Evolutionary conservation across 2,329 filamentous ascomycete species (phyloP).

Genomic region (Periconia digitata): DNA sequence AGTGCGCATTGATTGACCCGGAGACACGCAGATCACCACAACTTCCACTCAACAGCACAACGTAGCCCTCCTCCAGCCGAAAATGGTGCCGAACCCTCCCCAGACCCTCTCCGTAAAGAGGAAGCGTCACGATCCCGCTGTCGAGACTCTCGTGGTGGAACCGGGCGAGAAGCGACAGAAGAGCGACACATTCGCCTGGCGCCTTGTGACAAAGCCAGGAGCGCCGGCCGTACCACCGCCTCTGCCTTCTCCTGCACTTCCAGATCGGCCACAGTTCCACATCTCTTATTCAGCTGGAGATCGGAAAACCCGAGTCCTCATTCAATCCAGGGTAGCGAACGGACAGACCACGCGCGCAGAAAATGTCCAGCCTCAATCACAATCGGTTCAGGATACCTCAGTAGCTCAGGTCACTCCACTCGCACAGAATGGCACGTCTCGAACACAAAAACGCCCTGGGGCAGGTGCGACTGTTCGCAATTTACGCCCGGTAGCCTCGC

Average conservation of each 20-base stretch:
- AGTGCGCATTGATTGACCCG: too few relatives aligned
- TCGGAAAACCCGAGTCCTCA: constrained; percentile 4
- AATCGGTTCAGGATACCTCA: not conserved
- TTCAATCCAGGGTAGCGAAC: constrained; percentile 3
- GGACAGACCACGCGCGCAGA: not conserved
- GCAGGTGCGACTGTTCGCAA: constrained; percentile 21
- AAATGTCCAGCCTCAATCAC: not conserved
- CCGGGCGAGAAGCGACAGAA: constrained; percentile 23
- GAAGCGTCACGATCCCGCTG: constrained; percentile 58
- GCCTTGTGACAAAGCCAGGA: constrained; percentile 28
- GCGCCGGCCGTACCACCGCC: constrained; percentile 7
- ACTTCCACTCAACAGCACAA: not conserved
- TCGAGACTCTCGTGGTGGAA: constrained; percentile 51
- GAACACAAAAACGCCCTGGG: constrained; percentile 31
- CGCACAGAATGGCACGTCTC: constrained; percentile 8
- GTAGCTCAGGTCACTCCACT: not conserved
- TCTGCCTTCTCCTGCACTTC: constrained; percentile 2
- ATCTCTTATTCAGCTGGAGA: constrained; percentile 4
- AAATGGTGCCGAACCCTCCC: constrained; percentile 26
- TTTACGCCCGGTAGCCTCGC: constrained; percentile 5
- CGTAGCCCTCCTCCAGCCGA: not conserved
- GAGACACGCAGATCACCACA: too few relatives aligned
- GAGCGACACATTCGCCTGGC: constrained; percentile 15
- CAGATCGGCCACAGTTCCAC: constrained; percentile 3
- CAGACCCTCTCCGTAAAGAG: constrained; percentile 52